Evolutionary conservation across 2,329 filamentous ascomycete genomes (phyloP), one percentile per base, ranked within the genome.

Genomic region (Botrytis paeoniae): DNA sequence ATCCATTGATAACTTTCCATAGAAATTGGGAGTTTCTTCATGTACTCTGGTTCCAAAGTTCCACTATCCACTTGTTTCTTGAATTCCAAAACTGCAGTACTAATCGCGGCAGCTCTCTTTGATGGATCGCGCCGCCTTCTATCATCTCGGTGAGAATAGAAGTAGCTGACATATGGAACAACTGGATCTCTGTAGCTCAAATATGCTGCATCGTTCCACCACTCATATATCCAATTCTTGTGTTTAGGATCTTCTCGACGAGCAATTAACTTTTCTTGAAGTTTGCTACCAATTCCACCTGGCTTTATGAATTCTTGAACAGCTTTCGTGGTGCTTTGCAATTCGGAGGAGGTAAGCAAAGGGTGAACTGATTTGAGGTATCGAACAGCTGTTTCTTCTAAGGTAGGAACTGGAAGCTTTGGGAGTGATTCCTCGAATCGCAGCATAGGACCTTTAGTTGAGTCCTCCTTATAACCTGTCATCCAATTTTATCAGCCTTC

Each of bases 1-100:
- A 99, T 99, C 89, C 91, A 98, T 85, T 97, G 87, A 86, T 98
- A 98, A 81, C 93, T 96, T 86, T 94, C 94, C 96, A 99, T 99
- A 83, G 95, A 96, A 81, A 98, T 95, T 74, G 96, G 96, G 74
- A 97, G 88, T 84, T 94, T 95, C 86, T 97, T 97, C 94, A 99
- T 97, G 85, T 98, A 98, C 84, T 99, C 96, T 37, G 96, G 96
- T 86, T 99, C 96, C 70, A 99, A 86, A 12, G 89, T 91, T 77
- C 91, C 91, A 61, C 83, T 82, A 81, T 98, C 95, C 32, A 98
- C 95, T 84, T 94, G 90, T 83, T 91, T 92, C 89, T 98, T 97
- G 87, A 99, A 99, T 81, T 97, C 94, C 57, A 99, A 88, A 1
- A 90, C 92, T 12, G 93, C 92, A 1, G 93, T 94, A 1, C 93